These are phyloP conservation scores for Xylariaceae sp. DNA, from an alignment of 2,329 filamentous ascomycete species.

Conservation along the genomic window DNA sequence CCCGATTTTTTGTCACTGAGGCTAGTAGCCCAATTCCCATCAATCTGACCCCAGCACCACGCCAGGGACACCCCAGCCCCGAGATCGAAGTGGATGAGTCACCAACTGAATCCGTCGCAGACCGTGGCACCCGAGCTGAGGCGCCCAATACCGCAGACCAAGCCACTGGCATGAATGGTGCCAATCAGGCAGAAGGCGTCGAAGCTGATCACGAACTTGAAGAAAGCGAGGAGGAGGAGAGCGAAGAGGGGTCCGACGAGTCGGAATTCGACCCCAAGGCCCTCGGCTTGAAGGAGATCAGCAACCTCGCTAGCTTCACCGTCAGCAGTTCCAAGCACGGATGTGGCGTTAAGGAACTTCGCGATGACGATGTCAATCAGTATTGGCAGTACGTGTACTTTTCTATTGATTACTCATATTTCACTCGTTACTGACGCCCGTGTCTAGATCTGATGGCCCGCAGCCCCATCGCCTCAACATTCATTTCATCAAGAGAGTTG, in stretches of 20 bases:
- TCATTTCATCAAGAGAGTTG: conserved; percentile 78
- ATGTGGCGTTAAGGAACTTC: conserved; percentile 70
- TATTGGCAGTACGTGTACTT: conserved; percentile 68
- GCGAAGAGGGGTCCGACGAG: conserved; percentile 34
- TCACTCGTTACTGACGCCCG: not conserved
- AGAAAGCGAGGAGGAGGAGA: conserved; percentile 29
- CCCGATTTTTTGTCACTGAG: not conserved
- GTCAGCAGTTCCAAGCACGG: conserved; percentile 78
- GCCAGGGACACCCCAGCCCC: too few species aligned
- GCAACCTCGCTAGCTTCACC: conserved; percentile 76
- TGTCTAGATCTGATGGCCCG: conserved; percentile 66
- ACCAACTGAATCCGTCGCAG: conserved; percentile 13
- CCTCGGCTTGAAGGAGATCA: conserved; percentile 71
- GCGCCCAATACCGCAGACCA: conserved; percentile 2
- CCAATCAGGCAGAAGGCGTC: conserved; percentile 28
- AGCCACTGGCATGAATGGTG: conserved; percentile 14
- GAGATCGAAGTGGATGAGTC: not conserved
- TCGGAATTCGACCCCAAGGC: conserved; percentile 47
- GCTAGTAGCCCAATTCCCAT: not conserved
- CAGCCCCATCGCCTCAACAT: conserved; percentile 79
- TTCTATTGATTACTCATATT: not conserved
- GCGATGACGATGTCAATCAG: conserved; percentile 63
- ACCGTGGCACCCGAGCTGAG: not conserved
- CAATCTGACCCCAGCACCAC: not conserved
- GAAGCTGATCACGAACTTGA: conserved; percentile 30